Evolutionary conservation across 139 green algal species (phyloP).

Genomic region (Gonium pectorale): DNA sequence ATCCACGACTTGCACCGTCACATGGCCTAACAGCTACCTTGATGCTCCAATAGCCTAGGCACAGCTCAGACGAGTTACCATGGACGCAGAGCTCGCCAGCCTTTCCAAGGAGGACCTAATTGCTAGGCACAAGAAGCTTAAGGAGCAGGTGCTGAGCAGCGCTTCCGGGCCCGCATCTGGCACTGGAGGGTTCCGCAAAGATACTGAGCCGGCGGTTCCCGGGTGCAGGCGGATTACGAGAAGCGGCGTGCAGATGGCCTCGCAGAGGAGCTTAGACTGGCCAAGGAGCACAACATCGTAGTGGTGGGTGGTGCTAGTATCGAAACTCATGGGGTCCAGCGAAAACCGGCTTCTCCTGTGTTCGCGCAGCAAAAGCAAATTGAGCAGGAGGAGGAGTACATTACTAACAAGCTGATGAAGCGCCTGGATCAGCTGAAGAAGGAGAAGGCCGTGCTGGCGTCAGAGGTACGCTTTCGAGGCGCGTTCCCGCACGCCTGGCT

Average conservation of each 20-base stretch:
- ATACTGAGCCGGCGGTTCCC: too few species aligned
- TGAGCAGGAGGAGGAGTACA: constrained; percentile 86
- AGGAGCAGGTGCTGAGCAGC: constrained; percentile 8
- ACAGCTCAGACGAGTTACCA: too few species aligned
- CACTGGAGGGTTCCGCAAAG: too few species aligned
- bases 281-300: constrained; percentile 69
- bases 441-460: constrained; percentile 79
- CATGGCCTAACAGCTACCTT: too few species aligned
- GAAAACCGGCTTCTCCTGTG: too few species aligned
- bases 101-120: constrained; percentile 41
- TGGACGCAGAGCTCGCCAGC: not conserved
- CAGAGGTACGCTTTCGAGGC: constrained; percentile 58
- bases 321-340: too few species aligned
- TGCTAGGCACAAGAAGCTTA: constrained; percentile 4
- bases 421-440: constrained; percentile 81
- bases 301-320: constrained; percentile 50
- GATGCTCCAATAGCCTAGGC: too few species aligned
- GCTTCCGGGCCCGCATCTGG: not conserved
- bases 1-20: too few species aligned
- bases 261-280: constrained; percentile 59
- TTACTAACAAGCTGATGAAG: constrained; percentile 88
- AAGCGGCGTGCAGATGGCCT: constrained; percentile 45
- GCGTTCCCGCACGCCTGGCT: not conserved
- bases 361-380: constrained; percentile 67
- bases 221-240: constrained; percentile 54